These are phyloP conservation scores for Neonectria magnoliae DNA, from an alignment of 2,329 filamentous ascomycete species.

Conservation along the genomic window DNA sequence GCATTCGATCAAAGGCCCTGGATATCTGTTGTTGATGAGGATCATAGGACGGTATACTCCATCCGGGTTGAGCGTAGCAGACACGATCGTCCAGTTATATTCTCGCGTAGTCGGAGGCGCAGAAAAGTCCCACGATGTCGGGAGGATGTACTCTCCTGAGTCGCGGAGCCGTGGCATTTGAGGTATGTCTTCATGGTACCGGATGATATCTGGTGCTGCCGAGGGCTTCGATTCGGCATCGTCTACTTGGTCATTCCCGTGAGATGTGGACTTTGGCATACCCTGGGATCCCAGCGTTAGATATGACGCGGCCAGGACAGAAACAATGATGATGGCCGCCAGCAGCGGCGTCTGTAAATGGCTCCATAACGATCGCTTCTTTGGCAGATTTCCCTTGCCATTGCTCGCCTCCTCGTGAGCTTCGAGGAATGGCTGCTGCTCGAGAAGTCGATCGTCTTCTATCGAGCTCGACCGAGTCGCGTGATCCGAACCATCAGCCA, in stretches of 20 bases:
- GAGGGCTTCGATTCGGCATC: conserved; percentile 10
- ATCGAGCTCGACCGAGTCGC: conserved; percentile 4
- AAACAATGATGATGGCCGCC: conserved; percentile 36
- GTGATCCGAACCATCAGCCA: not conserved
- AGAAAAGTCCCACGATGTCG: conserved; percentile 64
- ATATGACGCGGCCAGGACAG: conserved; percentile 35
- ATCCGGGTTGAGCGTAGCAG: conserved; percentile 69
- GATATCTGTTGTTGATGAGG: conserved; percentile 79
- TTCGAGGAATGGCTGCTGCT: conserved; percentile 24
- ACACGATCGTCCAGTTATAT: conserved; percentile 69
- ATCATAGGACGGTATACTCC: conserved; percentile 68
- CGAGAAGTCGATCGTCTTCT: conserved; percentile 17
- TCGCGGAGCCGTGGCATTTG: conserved; percentile 42
- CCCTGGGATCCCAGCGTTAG: conserved; percentile 35
- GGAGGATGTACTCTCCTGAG: conserved; percentile 65
- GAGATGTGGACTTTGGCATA: not conserved
- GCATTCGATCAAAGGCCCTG: conserved; percentile 76
- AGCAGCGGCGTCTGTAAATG: conserved; percentile 31
- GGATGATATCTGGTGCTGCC: conserved; percentile 17
- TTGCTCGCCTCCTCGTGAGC: not conserved
- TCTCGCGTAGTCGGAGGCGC: conserved; percentile 62
- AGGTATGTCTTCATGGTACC: conserved; percentile 40
- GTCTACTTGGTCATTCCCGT: conserved; percentile 12
- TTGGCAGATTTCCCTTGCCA: not conserved
- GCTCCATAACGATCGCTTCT: not conserved